Evolutionary conservation across 208 protist species (phyloP).

Genomic region (Crithidia thermophila): DNA sequence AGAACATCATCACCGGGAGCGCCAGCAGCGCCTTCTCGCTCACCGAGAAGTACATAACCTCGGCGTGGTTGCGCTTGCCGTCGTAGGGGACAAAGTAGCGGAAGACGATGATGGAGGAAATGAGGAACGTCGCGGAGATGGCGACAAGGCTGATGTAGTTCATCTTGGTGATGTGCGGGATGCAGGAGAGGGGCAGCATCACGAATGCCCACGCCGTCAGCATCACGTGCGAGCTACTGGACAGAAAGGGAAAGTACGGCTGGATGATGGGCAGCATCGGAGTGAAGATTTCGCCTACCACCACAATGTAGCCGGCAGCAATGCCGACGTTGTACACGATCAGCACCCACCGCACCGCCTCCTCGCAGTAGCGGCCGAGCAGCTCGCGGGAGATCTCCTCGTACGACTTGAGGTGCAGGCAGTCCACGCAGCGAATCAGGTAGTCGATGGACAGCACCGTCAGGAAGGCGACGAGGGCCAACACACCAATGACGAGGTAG

Average conservation of each 20-base stretch:
- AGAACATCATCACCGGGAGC: slow-evolving; percentile 84
- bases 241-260: slow-evolving; percentile 51
- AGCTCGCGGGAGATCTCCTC: slow-evolving; percentile 78
- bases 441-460: slow-evolving; percentile 83
- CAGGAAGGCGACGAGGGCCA: slow-evolving; percentile 45
- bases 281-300: slow-evolving; percentile 70
- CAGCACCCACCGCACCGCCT: slow-evolving; percentile 72
- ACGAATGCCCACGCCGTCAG: slow-evolving; percentile 59
- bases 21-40: slow-evolving; percentile 47
- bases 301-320: slow-evolving; percentile 79
- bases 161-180: slow-evolving; percentile 57
- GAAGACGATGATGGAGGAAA: slow-evolving; percentile 64
- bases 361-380: slow-evolving; percentile 65
- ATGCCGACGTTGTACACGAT: slow-evolving; percentile 74
- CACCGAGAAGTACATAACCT: slow-evolving; percentile 32
- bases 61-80: slow-evolving; percentile 12
- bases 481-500: slow-evolving; percentile 41
- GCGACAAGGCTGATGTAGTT: slow-evolving; percentile 62
- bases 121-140: slow-evolving; percentile 65
- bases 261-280: slow-evolving; percentile 54
- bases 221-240: slow-evolving; percentile 47
- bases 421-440: slow-evolving; percentile 66
- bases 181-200: slow-evolving; percentile 71
- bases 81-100: slow-evolving; percentile 57
- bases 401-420: slow-evolving; percentile 67